phyloP scores from a whole-genome alignment of 2,329 filamentous ascomycete species.

The Stachybotrys chartarum region DNA sequence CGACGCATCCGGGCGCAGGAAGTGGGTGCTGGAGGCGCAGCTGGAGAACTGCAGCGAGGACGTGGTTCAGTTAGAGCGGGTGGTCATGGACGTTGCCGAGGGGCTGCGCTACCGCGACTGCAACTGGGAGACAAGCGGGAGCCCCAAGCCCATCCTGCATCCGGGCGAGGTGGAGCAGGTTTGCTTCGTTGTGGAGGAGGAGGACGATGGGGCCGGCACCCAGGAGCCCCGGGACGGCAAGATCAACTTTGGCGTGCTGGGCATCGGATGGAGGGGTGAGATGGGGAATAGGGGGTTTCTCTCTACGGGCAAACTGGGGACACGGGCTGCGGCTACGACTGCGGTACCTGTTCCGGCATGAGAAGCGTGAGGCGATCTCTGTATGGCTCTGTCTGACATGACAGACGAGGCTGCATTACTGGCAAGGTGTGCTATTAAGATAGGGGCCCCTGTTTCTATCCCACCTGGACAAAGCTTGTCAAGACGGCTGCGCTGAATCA shows the following conservation, averaged over 20 bases:
- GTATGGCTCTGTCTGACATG: background rate
- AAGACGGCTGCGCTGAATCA: too few species aligned
- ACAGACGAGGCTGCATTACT: too few species aligned
- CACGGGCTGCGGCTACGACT: constrained; percentile 24
- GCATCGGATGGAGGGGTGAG: constrained; percentile 79
- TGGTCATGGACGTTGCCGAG: constrained; percentile 45
- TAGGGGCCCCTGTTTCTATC: too few species aligned
- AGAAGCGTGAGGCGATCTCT: background rate
- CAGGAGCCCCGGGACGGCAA: constrained; percentile 45
- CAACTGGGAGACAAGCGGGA: constrained; percentile 45
- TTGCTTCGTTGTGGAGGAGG: constrained; percentile 52
- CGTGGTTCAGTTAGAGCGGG: constrained; percentile 67
- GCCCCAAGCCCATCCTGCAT: constrained; percentile 47
- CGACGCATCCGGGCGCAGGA: constrained; percentile 21
- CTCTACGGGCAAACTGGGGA: constrained; percentile 74
- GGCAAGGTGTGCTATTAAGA: too few species aligned
- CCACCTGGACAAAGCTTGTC: too few species aligned
- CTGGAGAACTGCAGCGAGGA: constrained; percentile 90
- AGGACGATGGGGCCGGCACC: constrained; percentile 42
- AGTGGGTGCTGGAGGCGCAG: constrained; percentile 85
- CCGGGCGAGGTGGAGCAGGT: constrained; percentile 60
- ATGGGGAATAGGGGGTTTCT: constrained; percentile 87
- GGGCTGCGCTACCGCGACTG: constrained; percentile 46
- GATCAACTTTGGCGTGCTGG: constrained; percentile 70
- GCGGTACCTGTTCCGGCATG: background rate